Evolutionary conservation across 1,284 basidiomycete genomes (phyloP).

Genomic region (Mrakiaceae sp.): DNA sequence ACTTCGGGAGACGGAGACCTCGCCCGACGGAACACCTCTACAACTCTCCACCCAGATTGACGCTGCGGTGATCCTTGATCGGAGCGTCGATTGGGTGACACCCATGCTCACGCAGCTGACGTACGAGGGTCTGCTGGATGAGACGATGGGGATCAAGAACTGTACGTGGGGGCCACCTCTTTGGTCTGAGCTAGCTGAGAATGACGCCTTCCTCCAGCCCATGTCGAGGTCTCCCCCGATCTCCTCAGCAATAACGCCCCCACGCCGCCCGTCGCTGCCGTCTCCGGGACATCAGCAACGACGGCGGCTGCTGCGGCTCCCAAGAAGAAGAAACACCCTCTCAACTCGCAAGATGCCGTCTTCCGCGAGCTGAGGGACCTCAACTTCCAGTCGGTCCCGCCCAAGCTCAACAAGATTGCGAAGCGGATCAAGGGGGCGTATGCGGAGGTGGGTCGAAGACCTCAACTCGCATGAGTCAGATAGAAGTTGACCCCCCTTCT

Average conservation of each 20-base stretch:
- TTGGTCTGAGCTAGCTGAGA: neutral
- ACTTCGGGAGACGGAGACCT: constrained; percentile 36
- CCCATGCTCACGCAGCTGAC: constrained; percentile 92
- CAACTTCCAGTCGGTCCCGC: constrained; percentile 89
- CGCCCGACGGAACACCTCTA: constrained; percentile 24
- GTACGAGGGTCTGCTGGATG: constrained; percentile 94
- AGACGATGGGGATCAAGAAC: constrained; percentile 79
- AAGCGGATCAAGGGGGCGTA: constrained; percentile 82
- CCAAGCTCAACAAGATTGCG: constrained; percentile 68
- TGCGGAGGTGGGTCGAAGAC: constrained; percentile 46
- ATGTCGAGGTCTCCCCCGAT: constrained; percentile 77
- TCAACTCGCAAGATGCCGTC: constrained; percentile 68
- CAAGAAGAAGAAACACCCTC: constrained; percentile 75
- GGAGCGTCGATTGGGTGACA: constrained; percentile 89
- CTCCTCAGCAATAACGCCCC: constrained; percentile 47
- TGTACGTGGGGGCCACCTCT: constrained; percentile 41
- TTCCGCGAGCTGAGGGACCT: constrained; percentile 75
- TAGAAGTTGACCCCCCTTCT: neutral
- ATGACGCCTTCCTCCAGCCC: constrained; percentile 43
- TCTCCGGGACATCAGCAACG: constrained; percentile 36
- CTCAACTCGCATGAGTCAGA: neutral
- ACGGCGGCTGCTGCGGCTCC: constrained; percentile 37
- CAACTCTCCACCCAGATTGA: constrained; percentile 51
- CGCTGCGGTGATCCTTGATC: constrained; percentile 77
- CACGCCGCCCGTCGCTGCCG: constrained; percentile 35